Conservation (phyloP, 352 stramenopile genomes). For the Globisporangium cederbergense region DNA sequence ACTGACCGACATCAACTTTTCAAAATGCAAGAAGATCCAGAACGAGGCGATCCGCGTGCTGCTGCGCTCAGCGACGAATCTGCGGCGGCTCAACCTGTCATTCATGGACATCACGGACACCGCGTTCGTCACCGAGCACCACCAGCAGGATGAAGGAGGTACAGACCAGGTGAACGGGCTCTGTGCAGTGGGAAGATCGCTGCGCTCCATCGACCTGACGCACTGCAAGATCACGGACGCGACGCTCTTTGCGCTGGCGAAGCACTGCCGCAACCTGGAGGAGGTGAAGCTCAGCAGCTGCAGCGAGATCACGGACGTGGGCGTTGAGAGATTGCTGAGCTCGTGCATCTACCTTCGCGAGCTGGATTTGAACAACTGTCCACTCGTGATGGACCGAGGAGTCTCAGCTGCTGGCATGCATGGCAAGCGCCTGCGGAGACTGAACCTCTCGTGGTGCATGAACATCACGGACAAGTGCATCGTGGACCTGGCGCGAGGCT, state of each 20-base stretch:
- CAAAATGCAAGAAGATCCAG: constrained; percentile 79
- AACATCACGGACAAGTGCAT: constrained; percentile 88
- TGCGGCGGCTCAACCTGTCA: constrained; percentile 75
- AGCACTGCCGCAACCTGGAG: constrained; percentile 62
- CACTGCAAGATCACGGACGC: constrained; percentile 72
- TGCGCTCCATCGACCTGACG: constrained; percentile 65
- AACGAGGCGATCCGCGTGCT: constrained; percentile 72
- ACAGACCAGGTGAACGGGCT: constrained; percentile 37
- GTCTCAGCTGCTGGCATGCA: constrained; percentile 50
- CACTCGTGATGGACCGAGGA: constrained; percentile 71
- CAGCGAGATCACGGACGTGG: constrained; percentile 73
- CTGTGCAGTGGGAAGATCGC: constrained; percentile 39
- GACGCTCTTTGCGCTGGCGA: constrained; percentile 56
- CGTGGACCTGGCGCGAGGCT: constrained; percentile 60
- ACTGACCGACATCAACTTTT: constrained; percentile 78
- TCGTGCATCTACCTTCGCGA: constrained; percentile 46
- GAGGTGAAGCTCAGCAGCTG: constrained; percentile 73
- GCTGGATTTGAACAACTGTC: constrained; percentile 80
- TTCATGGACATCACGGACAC: constrained; percentile 81
- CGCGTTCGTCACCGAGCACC: constrained; percentile 47
- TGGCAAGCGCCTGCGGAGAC: constrained; percentile 47
- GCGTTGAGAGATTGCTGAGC: constrained; percentile 58
- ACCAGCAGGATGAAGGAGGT: constrained; percentile 6
- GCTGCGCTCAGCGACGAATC: constrained; percentile 47
- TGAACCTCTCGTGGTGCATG: constrained; percentile 87